A percentile compares a stretch with the other conserved stretches of the same genome.
Conservation (phyloP, 139 green algal genomes). For the Chlorella ohadii region DNA sequence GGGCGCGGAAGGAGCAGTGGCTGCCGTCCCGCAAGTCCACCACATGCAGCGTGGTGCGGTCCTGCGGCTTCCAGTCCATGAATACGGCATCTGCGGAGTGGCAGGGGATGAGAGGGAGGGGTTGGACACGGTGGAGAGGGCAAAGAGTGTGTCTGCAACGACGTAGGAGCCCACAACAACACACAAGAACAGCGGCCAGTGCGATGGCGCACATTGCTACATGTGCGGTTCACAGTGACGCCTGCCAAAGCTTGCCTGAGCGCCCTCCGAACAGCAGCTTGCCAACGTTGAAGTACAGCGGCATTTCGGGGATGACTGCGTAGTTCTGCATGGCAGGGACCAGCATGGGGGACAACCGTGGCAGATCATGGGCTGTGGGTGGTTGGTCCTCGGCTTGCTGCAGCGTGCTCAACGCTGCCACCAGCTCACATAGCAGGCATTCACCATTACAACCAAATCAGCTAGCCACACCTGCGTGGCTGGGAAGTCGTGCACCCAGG, state of each 20-base stretch:
- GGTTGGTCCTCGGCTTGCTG: no score
- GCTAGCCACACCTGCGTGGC: constrained; percentile 46
- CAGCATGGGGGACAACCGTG: no score
- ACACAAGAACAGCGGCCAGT: no score
- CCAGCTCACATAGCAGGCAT: no score
- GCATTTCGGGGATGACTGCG: constrained; percentile 72
- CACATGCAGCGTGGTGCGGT: constrained; percentile 66
- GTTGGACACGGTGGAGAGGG: no score
- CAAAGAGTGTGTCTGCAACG: no score
- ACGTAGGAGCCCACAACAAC: no score
- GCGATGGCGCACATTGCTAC: no score
- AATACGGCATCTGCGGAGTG: constrained; percentile 59
- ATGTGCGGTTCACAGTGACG: no score
- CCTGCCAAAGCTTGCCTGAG: background rate
- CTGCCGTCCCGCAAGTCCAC: constrained; percentile 60
- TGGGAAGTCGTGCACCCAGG: constrained; percentile 87
- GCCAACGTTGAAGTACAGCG: constrained; percentile 73
- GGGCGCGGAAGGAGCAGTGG: constrained; percentile 46
- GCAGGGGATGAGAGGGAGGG: no score
- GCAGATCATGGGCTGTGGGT: no score
- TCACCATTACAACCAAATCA: background rate
- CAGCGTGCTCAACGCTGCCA: no score
- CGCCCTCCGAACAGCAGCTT: background rate
- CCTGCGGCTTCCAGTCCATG: constrained; percentile 81
- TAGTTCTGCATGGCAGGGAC: background rate